A percentile compares a stretch with the other conserved stretches of the same genome.
phyloP scores from a whole-genome alignment of 176 grass and related monocot species.

The Oryza rufipogon region DNA sequence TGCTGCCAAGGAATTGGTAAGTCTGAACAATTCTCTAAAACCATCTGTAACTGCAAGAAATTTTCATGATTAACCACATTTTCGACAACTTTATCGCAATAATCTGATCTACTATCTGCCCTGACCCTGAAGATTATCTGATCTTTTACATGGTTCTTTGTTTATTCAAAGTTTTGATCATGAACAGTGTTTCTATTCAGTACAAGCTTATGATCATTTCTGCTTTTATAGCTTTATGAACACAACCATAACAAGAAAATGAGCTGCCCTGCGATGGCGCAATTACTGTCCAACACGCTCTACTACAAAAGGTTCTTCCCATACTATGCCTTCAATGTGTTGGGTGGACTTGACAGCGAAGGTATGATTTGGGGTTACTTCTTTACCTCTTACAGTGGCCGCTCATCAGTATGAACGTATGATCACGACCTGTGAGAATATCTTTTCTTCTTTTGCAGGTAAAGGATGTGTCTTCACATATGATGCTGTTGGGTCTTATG shows the following conservation, averaged over 20 bases:
- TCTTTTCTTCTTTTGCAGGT: conserved; percentile 38
- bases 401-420: neutral
- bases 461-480: conserved; percentile 80
- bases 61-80: neutral
- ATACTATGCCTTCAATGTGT: conserved; percentile 65
- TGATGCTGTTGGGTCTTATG: conserved; percentile 75
- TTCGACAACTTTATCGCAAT: neutral
- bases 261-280: conserved; percentile 73
- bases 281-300: conserved; percentile 67
- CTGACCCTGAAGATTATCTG: neutral
- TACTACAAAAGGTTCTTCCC: conserved; percentile 77
- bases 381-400: neutral
- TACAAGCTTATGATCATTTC: conserved; percentile 3
- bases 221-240: conserved; percentile 51
- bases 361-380: conserved; percentile 37
- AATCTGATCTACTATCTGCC: neutral
- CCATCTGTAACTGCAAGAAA: neutral
- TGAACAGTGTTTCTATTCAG: neutral
- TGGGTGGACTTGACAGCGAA: conserved; percentile 65
- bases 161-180: neutral
- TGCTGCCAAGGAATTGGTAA: conserved; percentile 76
- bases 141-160: neutral
- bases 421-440: neutral
- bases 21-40: neutral
- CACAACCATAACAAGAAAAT: conserved; percentile 77